phyloP scores from a whole-genome alignment of 352 stramenopile genomes.

The Phytophthora pisi region DNA sequence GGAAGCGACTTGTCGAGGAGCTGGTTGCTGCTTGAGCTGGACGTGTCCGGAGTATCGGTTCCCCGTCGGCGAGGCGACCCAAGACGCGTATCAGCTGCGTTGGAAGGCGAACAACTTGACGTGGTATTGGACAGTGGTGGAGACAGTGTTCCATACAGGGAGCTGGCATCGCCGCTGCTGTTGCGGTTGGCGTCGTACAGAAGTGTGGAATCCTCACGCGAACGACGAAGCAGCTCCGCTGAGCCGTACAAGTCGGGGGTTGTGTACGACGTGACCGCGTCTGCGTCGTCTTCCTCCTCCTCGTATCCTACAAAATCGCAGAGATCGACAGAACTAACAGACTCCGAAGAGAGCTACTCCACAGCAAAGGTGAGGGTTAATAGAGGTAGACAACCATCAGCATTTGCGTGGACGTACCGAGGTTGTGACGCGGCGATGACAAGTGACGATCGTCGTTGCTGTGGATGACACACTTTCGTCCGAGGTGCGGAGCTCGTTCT shows the following conservation, averaged over 20 bases:
- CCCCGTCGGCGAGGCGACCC: constrained; percentile 22
- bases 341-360: constrained; percentile 34
- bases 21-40: constrained; percentile 26
- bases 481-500: constrained; percentile 43
- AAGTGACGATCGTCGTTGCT: constrained; percentile 56
- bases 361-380: constrained; percentile 1
- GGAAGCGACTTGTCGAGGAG: constrained; percentile 9
- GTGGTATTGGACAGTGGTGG: constrained; percentile 18
- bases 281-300: constrained; percentile 41
- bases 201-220: constrained; percentile 28
- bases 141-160: constrained; percentile 25
- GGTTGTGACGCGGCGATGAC: constrained; percentile 58
- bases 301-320: constrained; percentile 67
- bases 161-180: constrained; percentile 10
- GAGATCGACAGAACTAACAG: constrained; percentile 47
- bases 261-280: constrained; percentile 52
- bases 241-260: constrained; percentile 42
- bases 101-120: constrained; percentile 20
- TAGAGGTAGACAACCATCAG: neutral
- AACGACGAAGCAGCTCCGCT: constrained; percentile 28
- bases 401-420: constrained; percentile 48
- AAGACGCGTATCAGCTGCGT: constrained; percentile 18
- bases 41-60: constrained; percentile 14
- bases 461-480: constrained; percentile 69
- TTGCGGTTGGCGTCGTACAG: constrained; percentile 19